Evolutionary conservation across 352 stramenopile genomes (phyloP).

Genomic region (Globisporangium spiculum): DNA sequence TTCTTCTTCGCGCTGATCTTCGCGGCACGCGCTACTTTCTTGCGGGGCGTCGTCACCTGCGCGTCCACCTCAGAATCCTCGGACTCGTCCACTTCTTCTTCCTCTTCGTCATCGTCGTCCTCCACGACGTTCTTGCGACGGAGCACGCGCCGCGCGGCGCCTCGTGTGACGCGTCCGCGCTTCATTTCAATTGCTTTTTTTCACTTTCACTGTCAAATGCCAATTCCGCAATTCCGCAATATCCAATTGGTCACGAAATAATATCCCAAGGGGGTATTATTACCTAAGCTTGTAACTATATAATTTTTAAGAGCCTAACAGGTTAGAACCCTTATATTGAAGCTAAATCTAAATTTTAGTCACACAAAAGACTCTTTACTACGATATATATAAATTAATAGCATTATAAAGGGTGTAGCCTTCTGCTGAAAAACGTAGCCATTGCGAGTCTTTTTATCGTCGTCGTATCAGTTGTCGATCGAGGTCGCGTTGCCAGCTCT

Average conservation of each 20-base stretch:
- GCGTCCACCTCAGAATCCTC: constrained; percentile 19
- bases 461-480: no score
- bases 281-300: no score
- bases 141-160: constrained; percentile 46
- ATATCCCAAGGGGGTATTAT: no score
- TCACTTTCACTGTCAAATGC: background rate
- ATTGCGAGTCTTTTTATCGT: no score
- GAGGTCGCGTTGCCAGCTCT: no score
- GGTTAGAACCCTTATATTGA: no score
- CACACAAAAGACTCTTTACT: no score
- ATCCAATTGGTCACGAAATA: background rate
- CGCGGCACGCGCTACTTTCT: constrained; percentile 31
- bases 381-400: no score
- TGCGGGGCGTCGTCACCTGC: constrained; percentile 25
- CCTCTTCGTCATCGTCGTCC: constrained; percentile 23
- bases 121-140: constrained; percentile 76
- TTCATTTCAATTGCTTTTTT: constrained; percentile 35
- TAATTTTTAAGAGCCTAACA: no score
- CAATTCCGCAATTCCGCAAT: background rate
- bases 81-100: constrained; percentile 24
- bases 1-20: constrained; percentile 32
- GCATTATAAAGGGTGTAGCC: no score
- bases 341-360: no score
- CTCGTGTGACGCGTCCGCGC: constrained; percentile 45
- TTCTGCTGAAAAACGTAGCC: no score